These are phyloP conservation scores for Grosmannia huntii DNA, from an alignment of 2,329 filamentous ascomycete genomes.

Conservation along the genomic window DNA sequence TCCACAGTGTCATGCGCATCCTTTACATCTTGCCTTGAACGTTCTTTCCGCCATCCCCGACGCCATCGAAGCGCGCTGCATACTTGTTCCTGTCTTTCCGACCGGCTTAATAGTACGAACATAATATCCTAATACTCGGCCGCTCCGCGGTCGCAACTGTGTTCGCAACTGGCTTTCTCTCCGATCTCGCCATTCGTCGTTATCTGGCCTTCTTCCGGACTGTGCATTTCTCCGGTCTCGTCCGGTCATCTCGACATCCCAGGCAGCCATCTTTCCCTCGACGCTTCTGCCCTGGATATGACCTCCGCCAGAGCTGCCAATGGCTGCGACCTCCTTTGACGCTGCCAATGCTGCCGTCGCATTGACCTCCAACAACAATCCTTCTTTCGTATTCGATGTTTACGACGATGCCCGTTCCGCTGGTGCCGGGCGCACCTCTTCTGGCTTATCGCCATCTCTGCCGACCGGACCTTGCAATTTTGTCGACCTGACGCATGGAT, in stretches of 20 bases:
- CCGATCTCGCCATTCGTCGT: neutral
- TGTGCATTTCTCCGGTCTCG: neutral
- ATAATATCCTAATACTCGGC: neutral
- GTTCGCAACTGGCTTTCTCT: neutral
- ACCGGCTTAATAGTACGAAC: neutral
- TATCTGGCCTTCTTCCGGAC: neutral
- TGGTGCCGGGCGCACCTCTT: neutral
- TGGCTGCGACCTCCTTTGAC: slow-evolving; percentile 40
- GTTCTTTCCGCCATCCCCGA: neutral
- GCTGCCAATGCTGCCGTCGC: slow-evolving; percentile 23
- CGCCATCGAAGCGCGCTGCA: neutral
- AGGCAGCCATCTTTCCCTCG: neutral
- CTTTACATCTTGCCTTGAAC: neutral
- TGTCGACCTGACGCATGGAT: slow-evolving; percentile 38
- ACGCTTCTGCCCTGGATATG: slow-evolving; percentile 8
- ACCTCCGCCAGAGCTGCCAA: slow-evolving; percentile 23
- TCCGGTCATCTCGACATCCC: neutral
- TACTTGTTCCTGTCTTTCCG: neutral
- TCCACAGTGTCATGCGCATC: neutral
- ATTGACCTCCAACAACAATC: slow-evolving; percentile 15
- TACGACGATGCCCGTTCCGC: slow-evolving; percentile 31
- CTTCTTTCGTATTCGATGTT: slow-evolving; percentile 38
- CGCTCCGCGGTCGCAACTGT: neutral
- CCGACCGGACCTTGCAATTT: slow-evolving; percentile 45
- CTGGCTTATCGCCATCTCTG: slow-evolving; percentile 20